A percentile compares a stretch with the other conserved stretches of the same genome.
Evolutionary conservation across 306 rosid species (phyloP).

Genomic region (Cucurbita maxima): DNA sequence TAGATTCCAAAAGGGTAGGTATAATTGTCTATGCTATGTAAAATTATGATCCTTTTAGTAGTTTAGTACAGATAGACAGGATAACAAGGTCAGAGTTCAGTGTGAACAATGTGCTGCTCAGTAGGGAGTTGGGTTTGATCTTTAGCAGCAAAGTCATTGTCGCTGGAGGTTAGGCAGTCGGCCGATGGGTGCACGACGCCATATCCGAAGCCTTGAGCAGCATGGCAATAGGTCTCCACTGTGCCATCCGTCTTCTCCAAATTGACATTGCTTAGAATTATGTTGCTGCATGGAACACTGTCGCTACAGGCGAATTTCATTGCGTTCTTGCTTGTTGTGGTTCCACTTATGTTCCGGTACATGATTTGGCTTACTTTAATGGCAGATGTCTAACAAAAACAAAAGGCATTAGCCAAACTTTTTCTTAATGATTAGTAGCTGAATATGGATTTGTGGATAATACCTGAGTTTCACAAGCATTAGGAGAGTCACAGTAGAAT

Average conservation of each 20-base stretch:
- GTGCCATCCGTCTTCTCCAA: conserved; percentile 72
- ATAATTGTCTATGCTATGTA: conserved; percentile 1
- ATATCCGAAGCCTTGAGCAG: conserved; percentile 75
- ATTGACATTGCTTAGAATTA: conserved; percentile 66
- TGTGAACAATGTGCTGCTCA: conserved; percentile 28
- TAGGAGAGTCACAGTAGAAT: conserved; percentile 91
- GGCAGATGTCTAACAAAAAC: conserved; percentile 49
- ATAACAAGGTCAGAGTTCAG: conserved; percentile 39
- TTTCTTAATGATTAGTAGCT: not conserved
- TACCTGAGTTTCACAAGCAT: conserved; percentile 66
- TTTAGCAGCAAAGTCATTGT: conserved; percentile 13
- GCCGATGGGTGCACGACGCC: conserved; percentile 87
- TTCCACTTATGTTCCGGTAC: conserved; percentile 65
- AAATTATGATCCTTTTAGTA: not conserved
- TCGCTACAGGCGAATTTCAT: conserved; percentile 88
- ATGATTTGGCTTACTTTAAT: conserved; percentile 62
- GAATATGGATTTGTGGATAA: not conserved
- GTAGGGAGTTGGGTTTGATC: not conserved
- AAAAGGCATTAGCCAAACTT: not conserved
- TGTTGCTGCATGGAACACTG: conserved; percentile 60
- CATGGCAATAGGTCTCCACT: conserved; percentile 79
- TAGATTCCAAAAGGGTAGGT: not conserved
- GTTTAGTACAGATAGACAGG: not conserved
- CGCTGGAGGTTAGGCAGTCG: conserved; percentile 68
- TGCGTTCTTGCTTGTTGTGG: conserved; percentile 69